phyloP scores from a whole-genome alignment of 192 early-diverging fungal genomes.

The Lunasporangiospora selenospora region DNA sequence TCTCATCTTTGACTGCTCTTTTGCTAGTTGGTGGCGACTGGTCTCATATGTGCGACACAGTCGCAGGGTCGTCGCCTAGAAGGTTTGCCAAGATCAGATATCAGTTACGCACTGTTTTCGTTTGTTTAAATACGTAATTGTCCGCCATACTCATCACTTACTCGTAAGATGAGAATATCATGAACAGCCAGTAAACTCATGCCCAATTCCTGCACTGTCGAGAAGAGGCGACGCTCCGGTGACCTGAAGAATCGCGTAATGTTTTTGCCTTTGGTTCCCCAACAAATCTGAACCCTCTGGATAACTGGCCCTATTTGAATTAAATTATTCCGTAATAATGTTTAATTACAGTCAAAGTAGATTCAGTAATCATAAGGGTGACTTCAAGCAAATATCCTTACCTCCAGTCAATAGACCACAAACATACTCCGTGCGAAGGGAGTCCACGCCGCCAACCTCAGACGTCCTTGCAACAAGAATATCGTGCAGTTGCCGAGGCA shows the following conservation, averaged over 20 bases:
- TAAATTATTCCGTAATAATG: slow-evolving; percentile 7
- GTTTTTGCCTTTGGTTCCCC: slow-evolving; percentile 20
- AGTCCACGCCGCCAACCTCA: slow-evolving; percentile 26
- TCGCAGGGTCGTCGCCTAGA: slow-evolving; percentile 24
- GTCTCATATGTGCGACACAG: slow-evolving; percentile 12
- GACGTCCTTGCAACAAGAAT: slow-evolving; percentile 28
- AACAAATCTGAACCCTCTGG: slow-evolving; percentile 24
- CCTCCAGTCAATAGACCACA: slow-evolving; percentile 29
- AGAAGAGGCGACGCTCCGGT: slow-evolving; percentile 29
- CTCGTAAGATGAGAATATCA: slow-evolving; percentile 19
- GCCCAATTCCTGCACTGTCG: slow-evolving; percentile 29
- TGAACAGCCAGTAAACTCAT: slow-evolving; percentile 23
- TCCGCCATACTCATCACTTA: slow-evolving; percentile 15
- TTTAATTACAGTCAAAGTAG: slow-evolving; percentile 1
- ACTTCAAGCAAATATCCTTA: slow-evolving; percentile 14
- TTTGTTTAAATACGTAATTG: slow-evolving; percentile 4
- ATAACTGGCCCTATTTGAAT: slow-evolving; percentile 20
- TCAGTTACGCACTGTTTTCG: slow-evolving; percentile 10
- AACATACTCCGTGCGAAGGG: slow-evolving; percentile 29
- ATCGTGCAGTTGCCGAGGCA: slow-evolving; percentile 29
- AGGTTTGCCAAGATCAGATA: slow-evolving; percentile 16
- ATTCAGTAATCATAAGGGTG: slow-evolving; percentile 2
- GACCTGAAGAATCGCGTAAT: slow-evolving; percentile 26
- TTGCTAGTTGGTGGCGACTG: slow-evolving; percentile 18
- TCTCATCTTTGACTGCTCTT: slow-evolving; percentile 13